Conservation (phyloP, 768 basidiomycete species). For the Fomitopsis serialis region DNA sequence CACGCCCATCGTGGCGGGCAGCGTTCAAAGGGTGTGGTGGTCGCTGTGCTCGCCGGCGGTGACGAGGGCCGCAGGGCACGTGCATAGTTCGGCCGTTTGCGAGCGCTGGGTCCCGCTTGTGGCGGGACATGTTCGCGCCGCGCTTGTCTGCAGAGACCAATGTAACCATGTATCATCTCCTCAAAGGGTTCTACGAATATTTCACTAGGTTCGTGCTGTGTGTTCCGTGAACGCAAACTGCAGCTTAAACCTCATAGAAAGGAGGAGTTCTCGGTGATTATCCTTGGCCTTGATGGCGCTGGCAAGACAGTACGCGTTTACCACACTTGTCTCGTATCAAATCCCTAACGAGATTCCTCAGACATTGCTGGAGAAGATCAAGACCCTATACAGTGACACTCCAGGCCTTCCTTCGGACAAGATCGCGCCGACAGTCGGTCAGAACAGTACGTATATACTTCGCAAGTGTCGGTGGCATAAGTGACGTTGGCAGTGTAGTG, state of each 20-base stretch:
- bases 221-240: background rate
- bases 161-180: slow-evolving; percentile 80
- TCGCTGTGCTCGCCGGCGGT: background rate
- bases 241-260: slow-evolving; percentile 39
- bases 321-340: background rate
- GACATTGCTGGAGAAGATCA: slow-evolving; percentile 91
- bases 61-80: background rate
- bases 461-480: background rate
- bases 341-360: slow-evolving; percentile 20
- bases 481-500: slow-evolving; percentile 39
- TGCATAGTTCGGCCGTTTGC: background rate
- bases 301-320: slow-evolving; percentile 71
- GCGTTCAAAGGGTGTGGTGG: background rate
- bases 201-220: slow-evolving; percentile 58
- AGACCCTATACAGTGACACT: slow-evolving; percentile 82
- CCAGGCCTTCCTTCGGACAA: slow-evolving; percentile 89
- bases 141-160: background rate
- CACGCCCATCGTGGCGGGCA: slow-evolving; percentile 25
- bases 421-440: slow-evolving; percentile 94
- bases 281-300: slow-evolving; percentile 88
- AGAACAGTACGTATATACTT: slow-evolving; percentile 73
- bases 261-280: slow-evolving; percentile 91
- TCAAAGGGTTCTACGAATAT: slow-evolving; percentile 88
- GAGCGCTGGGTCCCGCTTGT: background rate
- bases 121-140: background rate